Evolutionary conservation across 73 alveolate species (phyloP).

Genomic region (Tetrahymena elliotti): DNA sequence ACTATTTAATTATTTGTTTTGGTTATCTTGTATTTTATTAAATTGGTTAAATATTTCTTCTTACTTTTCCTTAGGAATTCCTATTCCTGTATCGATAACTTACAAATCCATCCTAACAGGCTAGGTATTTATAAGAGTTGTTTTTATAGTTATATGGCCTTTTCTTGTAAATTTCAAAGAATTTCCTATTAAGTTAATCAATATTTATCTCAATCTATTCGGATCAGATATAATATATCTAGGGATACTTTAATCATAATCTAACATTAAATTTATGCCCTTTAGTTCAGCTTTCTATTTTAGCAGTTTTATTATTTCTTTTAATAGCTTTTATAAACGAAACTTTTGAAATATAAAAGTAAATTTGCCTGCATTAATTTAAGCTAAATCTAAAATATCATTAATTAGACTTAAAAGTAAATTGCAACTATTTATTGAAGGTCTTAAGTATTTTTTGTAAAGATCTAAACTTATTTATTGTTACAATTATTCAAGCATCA

Average conservation of each 20-base stretch:
- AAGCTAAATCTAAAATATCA: constrained; percentile 26
- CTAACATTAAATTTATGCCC: not conserved
- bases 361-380: not conserved
- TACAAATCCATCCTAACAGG: not conserved
- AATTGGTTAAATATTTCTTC: not conserved
- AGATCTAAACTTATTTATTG: not conserved
- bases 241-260: not conserved
- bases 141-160: not conserved
- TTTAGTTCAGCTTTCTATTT: not conserved
- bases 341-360: not conserved
- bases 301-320: not conserved
- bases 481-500: not conserved
- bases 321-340: not conserved
- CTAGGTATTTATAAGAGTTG: not conserved
- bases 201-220: not conserved
- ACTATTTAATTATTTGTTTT: not conserved
- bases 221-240: not conserved
- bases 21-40: not conserved
- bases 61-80: not conserved
- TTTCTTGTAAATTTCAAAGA: not conserved
- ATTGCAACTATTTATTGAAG: constrained; percentile 12
- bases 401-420: constrained; percentile 4
- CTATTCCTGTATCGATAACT: not conserved
- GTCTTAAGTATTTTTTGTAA: not conserved
- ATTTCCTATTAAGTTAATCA: not conserved